Evolutionary conservation across 2,329 filamentous ascomycete genomes (phyloP).

Genomic region (Hypoxylon sp.): DNA sequence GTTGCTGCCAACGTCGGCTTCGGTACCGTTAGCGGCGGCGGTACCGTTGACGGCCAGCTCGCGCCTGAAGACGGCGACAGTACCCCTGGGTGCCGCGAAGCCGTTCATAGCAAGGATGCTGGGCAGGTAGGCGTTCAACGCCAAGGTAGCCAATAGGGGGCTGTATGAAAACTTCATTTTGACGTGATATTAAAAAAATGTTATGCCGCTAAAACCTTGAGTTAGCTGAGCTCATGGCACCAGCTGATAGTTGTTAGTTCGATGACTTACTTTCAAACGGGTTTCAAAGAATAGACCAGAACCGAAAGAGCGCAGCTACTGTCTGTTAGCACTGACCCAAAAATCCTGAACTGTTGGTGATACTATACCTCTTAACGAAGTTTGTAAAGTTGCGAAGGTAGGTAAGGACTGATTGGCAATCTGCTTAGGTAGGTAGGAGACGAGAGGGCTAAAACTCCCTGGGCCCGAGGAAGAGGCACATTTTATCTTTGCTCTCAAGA

Average conservation of each 20-base stretch:
- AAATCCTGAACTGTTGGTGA: not conserved
- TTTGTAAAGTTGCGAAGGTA: conserved; percentile 4
- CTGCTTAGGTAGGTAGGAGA: conserved; percentile 4
- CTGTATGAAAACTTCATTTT: conserved; percentile 46
- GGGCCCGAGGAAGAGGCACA: conserved; percentile 1
- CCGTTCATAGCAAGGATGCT: conserved; percentile 30
- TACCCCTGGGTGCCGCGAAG: conserved; percentile 23
- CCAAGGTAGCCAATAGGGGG: conserved; percentile 44
- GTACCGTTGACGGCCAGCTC: conserved; percentile 34
- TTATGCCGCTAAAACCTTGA: conserved; percentile 30
- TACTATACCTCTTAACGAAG: conserved; percentile 30
- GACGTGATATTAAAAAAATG: conserved; percentile 22
- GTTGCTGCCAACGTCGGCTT: conserved; percentile 24
- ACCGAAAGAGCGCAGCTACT: conserved; percentile 48
- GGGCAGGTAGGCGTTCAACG: conserved; percentile 44
- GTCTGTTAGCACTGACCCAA: conserved; percentile 23
- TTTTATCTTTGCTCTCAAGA: conserved; percentile 30
- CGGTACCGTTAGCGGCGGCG: conserved; percentile 35
- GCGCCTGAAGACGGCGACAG: conserved; percentile 20
- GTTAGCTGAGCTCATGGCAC: conserved; percentile 13
- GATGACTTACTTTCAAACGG: conserved; percentile 46
- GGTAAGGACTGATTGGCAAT: conserved; percentile 14
- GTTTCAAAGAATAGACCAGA: conserved; percentile 39
- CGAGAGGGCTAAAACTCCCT: not conserved
- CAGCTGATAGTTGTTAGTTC: not conserved